phyloP scores from a whole-genome alignment of 2,329 filamentous ascomycete species.

The Mollisiaceae sp. region DNA sequence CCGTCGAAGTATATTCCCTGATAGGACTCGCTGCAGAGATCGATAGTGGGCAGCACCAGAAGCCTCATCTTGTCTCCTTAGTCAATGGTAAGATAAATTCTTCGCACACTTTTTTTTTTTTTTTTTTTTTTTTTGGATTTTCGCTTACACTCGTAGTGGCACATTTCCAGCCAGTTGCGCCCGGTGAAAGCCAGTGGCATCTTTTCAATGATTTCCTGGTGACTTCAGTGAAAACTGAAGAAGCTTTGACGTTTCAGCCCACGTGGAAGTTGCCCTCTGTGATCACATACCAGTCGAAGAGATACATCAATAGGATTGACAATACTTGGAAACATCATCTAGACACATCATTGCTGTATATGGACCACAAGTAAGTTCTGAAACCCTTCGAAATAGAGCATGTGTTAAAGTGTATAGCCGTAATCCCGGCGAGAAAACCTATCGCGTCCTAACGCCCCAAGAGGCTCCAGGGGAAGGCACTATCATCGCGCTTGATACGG shows the following conservation, averaged over 20 bases:
- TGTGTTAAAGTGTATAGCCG: conserved; percentile 43
- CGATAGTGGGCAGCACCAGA: conserved; percentile 82
- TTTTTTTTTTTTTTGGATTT: too few relatives aligned
- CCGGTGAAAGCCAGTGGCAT: conserved; percentile 80
- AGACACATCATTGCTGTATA: conserved; percentile 84
- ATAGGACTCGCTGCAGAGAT: conserved; percentile 91
- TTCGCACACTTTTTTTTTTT: background rate
- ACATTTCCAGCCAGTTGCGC: conserved; percentile 64
- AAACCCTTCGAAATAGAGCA: background rate
- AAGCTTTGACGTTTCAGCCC: conserved; percentile 88
- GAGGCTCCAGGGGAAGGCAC: conserved; percentile 75
- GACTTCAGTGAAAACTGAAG: conserved; percentile 75
- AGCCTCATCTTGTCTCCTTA: conserved; percentile 88
- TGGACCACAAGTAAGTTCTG: conserved; percentile 61
- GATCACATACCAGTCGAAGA: conserved; percentile 82
- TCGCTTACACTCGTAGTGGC: conserved; percentile 54
- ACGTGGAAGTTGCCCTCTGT: conserved; percentile 93
- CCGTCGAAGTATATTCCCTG: conserved; percentile 87
- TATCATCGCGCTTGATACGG: conserved; percentile 89
- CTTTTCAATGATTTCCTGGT: conserved; percentile 98
- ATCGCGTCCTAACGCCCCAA: conserved; percentile 60
- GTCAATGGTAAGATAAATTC: conserved; percentile 72
- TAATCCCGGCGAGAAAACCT: conserved; percentile 57
- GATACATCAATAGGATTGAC: conserved; percentile 81
- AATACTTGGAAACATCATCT: conserved; percentile 83